phyloP scores from a whole-genome alignment of 1,139 yeast genomes.

The Saccharomycopsis hybrid region DNA sequence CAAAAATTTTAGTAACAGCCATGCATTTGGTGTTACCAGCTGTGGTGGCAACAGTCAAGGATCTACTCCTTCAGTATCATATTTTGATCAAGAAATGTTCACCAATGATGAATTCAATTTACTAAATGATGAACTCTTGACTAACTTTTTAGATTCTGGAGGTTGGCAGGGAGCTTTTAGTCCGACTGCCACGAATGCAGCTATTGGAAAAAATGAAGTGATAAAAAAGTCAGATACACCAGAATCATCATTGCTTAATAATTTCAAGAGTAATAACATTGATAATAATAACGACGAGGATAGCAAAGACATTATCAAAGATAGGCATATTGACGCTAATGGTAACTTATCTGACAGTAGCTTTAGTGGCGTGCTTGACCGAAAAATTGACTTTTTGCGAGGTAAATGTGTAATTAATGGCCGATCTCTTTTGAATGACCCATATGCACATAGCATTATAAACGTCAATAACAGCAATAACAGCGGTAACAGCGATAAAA shows the following conservation, averaged over 20 bases:
- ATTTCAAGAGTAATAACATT: no score
- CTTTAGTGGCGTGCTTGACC: neutral
- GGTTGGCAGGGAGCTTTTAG: constrained; percentile 5
- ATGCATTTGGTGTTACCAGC: no score
- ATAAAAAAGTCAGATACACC: no score
- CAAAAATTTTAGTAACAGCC: no score
- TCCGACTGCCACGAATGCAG: neutral
- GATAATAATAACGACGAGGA: neutral
- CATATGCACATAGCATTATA: no score
- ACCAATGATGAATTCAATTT: constrained; percentile 3
- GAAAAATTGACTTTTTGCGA: neutral
- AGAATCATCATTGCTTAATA: neutral
- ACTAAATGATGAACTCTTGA: constrained; percentile 12
- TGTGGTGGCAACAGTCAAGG: neutral
- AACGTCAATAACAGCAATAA: no score
- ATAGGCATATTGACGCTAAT: neutral
- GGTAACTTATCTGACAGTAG: neutral
- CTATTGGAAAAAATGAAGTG: no score
- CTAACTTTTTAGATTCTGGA: constrained; percentile 6
- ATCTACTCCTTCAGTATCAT: neutral
- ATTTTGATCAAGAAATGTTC: constrained; percentile 9
- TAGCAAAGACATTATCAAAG: neutral
- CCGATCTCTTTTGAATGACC: no score
- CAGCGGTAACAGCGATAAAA: neutral
- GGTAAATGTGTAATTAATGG: no score